A percentile compares a stretch with the other conserved stretches of the same genome.
These are phyloP conservation scores for Ceratocystis huliohia DNA, from an alignment of 2,329 filamentous ascomycete genomes.

Conservation along the genomic window DNA sequence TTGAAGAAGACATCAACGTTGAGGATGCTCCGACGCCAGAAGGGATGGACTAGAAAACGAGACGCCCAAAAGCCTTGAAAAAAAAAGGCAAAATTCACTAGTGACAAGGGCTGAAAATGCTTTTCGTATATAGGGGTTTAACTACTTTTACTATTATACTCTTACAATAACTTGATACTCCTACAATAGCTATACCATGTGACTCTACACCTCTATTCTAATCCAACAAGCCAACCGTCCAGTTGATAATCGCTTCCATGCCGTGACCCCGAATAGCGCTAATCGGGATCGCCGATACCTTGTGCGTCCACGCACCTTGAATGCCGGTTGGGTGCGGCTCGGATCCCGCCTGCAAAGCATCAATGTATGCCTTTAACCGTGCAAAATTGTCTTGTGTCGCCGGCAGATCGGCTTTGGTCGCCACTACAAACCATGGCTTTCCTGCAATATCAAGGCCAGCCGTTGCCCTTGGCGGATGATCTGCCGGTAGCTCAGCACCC, in stretches of 20 bases:
- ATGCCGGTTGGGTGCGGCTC: constrained; percentile 61
- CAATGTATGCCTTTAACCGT: constrained; percentile 57
- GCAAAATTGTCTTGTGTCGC: constrained; percentile 67
- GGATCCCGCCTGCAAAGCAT: constrained; percentile 47
- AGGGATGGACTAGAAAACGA: constrained; percentile 18
- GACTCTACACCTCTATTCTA: constrained; percentile 25
- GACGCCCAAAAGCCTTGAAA: too few species aligned
- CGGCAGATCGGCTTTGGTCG: constrained; percentile 78
- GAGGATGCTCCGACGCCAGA: constrained; percentile 32
- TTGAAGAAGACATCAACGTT: constrained; percentile 26
- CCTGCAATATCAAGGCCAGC: constrained; percentile 61
- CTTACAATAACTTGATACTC: constrained; percentile 5
- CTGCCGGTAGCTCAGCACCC: constrained; percentile 24
- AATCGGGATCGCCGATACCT: constrained; percentile 65
- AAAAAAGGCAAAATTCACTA: background rate
- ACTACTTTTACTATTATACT: background rate
- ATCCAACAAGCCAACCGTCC: constrained; percentile 57
- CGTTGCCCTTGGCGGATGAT: constrained; percentile 24
- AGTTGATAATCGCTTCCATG: constrained; percentile 59
- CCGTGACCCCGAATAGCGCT: constrained; percentile 83
- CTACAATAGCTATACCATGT: background rate
- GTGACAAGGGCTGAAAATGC: background rate
- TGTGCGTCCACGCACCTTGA: constrained; percentile 42
- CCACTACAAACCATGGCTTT: constrained; percentile 95
- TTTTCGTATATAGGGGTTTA: constrained; percentile 13